Base-by-base conservation (phyloP, 2,329 filamentous ascomycete species). In the Alternaria sp. region DNA sequence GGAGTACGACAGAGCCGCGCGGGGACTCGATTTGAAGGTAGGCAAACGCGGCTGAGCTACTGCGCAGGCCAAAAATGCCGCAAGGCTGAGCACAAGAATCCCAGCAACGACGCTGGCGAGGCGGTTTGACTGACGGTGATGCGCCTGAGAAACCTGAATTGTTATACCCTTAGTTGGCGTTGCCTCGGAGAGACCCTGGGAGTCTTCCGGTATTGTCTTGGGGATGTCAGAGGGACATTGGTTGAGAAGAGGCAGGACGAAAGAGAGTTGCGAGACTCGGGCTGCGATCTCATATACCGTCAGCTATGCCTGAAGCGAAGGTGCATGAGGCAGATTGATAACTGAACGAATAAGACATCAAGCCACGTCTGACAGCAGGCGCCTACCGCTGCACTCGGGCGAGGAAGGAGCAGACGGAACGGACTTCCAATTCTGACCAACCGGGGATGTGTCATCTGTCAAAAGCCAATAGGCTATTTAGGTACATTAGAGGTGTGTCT, bases 151-250 rank as follows among this genome's bases (percentile, higher is more conserved):
- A n/a, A n/a, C n/a, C n/a, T n/a, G n/a, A n/a, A n/a, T n/a, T n/a
- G n/a, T n/a, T n/a, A n/a, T n/a, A n/a, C n/a, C n/a, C n/a, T n/a
- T n/a, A n/a, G n/a, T n/a, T n/a, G n/a, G n/a, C n/a, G n/a, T n/a
- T n/a, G n/a, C n/a, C n/a, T n/a, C n/a, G n/a, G n/a, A n/a, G n/a
- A n/a, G n/a, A n/a, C n/a, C n/a, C n/a, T n/a, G n/a, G n/a, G n/a
- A n/a, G n/a, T n/a, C n/a, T n/a, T 83, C 84, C 7, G 82, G 75
- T 60, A 81, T 80, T 5, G 82, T 82, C 67, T 80, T 69, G 47
- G 75, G 75, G 54, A 81, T 81, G 17, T 84, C 86, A 15, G 87
- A 87, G 72, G 89, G n/a, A n/a, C n/a, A n/a, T n/a, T n/a, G n/a
- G n/a, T n/a, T n/a, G n/a, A 21, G n/a, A 4, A 5, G 1, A 13